Conservation (phyloP, 2,329 filamentous ascomycete genomes). For the Botrytis deweyae region DNA sequence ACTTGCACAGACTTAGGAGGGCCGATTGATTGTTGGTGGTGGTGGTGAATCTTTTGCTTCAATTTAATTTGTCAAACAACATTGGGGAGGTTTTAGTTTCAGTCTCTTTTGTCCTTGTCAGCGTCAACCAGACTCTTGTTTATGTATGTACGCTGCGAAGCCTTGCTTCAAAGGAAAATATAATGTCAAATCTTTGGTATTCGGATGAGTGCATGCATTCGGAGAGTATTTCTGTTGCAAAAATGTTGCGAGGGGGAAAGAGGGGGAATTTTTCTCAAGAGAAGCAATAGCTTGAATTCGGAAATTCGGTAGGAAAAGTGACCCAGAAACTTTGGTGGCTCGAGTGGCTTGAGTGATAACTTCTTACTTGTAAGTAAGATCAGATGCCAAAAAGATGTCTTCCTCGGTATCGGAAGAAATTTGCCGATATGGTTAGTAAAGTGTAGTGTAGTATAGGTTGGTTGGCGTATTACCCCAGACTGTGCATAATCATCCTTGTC, state of each 20-base stretch:
- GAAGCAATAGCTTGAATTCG: not conserved
- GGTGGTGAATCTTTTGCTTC: not conserved
- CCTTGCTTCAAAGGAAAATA: not conserved
- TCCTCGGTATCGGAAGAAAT: constrained; percentile 11
- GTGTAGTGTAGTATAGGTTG: not conserved
- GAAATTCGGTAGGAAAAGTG: not conserved
- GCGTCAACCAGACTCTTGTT: not conserved
- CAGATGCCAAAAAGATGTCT: constrained; percentile 15
- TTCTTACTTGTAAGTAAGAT: not conserved
- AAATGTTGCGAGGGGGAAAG: not conserved
- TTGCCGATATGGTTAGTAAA: not conserved
- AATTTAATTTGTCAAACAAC: not conserved
- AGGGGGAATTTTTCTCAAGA: not conserved
- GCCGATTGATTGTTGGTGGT: constrained; percentile 13
- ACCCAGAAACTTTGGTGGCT: not conserved
- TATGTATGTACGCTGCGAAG: not conserved
- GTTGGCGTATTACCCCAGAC: constrained; percentile 3
- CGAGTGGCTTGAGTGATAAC: not conserved
- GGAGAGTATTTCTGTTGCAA: not conserved
- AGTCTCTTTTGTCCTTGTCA: not conserved
- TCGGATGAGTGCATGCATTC: constrained; percentile 1
- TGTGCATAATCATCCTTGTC: constrained; percentile 13
- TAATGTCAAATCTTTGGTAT: not conserved
- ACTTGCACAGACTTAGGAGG: constrained; percentile 11
- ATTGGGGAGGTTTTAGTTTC: not conserved